Evolutionary conservation across 257 asterid species (phyloP), one percentile per base, ranked within the genome.

Genomic region (Solanum gandarillasii): DNA sequence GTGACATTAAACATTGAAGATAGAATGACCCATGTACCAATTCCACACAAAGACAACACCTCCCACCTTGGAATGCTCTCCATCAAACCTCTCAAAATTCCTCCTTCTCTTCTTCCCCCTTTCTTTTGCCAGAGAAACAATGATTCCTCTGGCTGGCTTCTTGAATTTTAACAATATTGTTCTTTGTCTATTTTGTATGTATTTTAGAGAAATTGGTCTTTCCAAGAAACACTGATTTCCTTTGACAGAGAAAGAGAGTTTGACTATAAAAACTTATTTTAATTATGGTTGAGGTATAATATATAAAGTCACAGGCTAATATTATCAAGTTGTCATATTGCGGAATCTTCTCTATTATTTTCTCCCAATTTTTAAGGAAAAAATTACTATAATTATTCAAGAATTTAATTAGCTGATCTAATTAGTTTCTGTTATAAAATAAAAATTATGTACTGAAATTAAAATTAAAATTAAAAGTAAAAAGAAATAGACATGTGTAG

Each of bases 1-100:
- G 98, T 97, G 71, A 96, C 75, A 68, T 95, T 93, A 39, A 96
- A 79, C 81, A 90, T 78, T 68, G 99, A 94, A 89, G 98, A 94
- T 82, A 94, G 48, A 90, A 90, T 88, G 76, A 95, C 87, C 98
- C 99, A 97, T 27, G 94, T 89, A 70, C 91, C 94, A 62, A 96
- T 87, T 76, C 95, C 96, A 74, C 95, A 93, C 9, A 97, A 90
- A 48, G 91, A 90, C 84, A 88, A 55, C 12, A 93, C 90, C 89
- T 94, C 96, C 95, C 97, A 95, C 21, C 93, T 90, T 4, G 86
- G 43, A 62, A 88, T 90, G 91, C 93, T 91, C 83, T 92, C 98
- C 99, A 96, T 95, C 84, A 82, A 55, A 31, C 31, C 72, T 48
- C 23, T 67, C 35, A 68, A 60, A 38, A 18, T 62, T 52, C 21